Percentiles rank a stretch among this genome's conserved stretches.
Evolutionary conservation across 768 basidiomycete species (phyloP).

Genomic region (Mycena belliarum): DNA sequence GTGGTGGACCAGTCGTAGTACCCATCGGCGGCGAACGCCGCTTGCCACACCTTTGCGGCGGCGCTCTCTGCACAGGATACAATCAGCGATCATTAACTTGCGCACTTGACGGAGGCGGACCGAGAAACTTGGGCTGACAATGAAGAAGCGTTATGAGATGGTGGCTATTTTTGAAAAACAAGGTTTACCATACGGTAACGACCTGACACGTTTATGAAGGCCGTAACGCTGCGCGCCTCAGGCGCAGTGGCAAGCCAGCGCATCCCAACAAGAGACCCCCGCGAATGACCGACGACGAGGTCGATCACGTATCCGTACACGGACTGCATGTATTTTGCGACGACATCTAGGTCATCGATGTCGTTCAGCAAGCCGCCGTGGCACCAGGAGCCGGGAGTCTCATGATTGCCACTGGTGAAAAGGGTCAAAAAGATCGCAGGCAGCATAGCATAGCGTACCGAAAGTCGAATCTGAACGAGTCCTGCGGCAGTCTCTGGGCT

Average conservation of each 20-base stretch:
- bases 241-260: slow-evolving; percentile 68
- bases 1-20: slow-evolving; percentile 62
- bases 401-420: slow-evolving; percentile 66
- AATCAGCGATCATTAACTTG: slow-evolving; percentile 11
- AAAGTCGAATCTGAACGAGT: slow-evolving; percentile 88
- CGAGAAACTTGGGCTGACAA: slow-evolving; percentile 42
- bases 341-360: slow-evolving; percentile 62
- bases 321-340: slow-evolving; percentile 60
- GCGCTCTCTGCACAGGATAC: slow-evolving; percentile 29
- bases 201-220: slow-evolving; percentile 74
- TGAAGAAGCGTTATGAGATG: slow-evolving; percentile 6
- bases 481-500: slow-evolving; percentile 62
- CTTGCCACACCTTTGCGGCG: slow-evolving; percentile 41
- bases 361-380: slow-evolving; percentile 62
- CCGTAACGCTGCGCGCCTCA: slow-evolving; percentile 55
- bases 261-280: slow-evolving; percentile 68
- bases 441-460: slow-evolving; percentile 46
- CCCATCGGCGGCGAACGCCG: slow-evolving; percentile 55
- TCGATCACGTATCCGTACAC: slow-evolving; percentile 63
- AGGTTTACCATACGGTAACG: slow-evolving; percentile 66
- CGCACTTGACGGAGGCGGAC: slow-evolving; percentile 30
- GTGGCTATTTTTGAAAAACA: background rate
- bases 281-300: slow-evolving; percentile 75
- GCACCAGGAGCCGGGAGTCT: slow-evolving; percentile 68
- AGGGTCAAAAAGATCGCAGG: background rate